These are phyloP conservation scores for Vararia minispora DNA, from an alignment of 768 basidiomycete genomes.

Conservation along the genomic window DNA sequence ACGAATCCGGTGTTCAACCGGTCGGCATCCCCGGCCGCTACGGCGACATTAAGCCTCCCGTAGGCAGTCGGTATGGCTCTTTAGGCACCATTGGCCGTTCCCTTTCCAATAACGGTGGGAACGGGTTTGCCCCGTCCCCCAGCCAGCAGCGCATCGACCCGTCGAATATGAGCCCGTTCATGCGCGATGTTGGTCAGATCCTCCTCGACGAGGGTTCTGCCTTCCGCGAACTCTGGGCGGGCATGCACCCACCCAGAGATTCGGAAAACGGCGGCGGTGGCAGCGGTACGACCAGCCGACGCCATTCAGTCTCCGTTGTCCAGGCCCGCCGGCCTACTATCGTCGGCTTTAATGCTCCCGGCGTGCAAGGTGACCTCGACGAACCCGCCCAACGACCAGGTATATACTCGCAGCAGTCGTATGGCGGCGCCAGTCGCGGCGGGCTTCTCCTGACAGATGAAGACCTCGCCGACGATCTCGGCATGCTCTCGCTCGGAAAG, in stretches of 20 bases:
- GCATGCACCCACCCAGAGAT: conserved; percentile 52
- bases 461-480: conserved; percentile 65
- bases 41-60: conserved; percentile 54
- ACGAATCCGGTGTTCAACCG: conserved; percentile 44
- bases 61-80: conserved; percentile 51
- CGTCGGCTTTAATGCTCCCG: conserved; percentile 59
- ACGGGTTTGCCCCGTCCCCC: conserved; percentile 28
- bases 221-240: conserved; percentile 65
- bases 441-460: conserved; percentile 69
- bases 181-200: conserved; percentile 74
- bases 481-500: conserved; percentile 45
- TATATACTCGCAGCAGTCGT: conserved; percentile 23
- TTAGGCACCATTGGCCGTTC: conserved; percentile 47
- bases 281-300: conserved; percentile 72
- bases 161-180: conserved; percentile 79
- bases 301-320: conserved; percentile 77
- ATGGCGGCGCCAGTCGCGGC: conserved; percentile 30
- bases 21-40: conserved; percentile 48
- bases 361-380: conserved; percentile 31
- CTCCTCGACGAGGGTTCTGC: conserved; percentile 63
- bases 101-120: conserved; percentile 39
- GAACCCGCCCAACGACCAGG: conserved; percentile 23
- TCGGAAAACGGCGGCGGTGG: conserved; percentile 52
- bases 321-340: conserved; percentile 58
- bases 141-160: conserved; percentile 36